Conservation (phyloP, 1,284 basidiomycete species). For the Malassezia brasiliensis region DNA sequence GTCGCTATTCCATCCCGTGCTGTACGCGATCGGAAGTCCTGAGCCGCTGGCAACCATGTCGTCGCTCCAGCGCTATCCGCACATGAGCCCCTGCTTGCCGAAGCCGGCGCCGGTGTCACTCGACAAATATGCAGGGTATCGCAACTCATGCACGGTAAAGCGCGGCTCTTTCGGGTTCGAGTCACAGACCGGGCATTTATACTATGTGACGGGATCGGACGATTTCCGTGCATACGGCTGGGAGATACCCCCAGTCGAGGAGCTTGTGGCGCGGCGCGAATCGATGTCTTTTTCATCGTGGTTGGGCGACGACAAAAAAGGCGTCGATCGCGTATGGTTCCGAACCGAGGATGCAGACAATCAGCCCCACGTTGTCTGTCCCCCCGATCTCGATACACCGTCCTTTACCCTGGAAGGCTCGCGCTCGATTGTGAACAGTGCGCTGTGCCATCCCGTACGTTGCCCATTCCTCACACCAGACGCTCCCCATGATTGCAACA, state of each 20-base stretch:
- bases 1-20: slow-evolving; percentile 12
- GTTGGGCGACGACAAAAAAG: not conserved
- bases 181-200: slow-evolving; percentile 52
- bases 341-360: not conserved
- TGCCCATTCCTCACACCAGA: not conserved
- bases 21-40: slow-evolving; percentile 10
- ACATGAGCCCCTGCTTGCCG: slow-evolving; percentile 2
- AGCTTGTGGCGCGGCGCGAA: slow-evolving; percentile 51
- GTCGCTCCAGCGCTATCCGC: slow-evolving; percentile 2
- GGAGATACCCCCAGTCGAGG: slow-evolving; percentile 56
- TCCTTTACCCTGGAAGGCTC: slow-evolving; percentile 17
- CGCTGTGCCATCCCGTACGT: slow-evolving; percentile 12
- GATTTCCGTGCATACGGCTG: slow-evolving; percentile 71
- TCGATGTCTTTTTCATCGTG: slow-evolving; percentile 40
- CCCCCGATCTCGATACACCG: slow-evolving; percentile 4
- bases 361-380: not conserved
- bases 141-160: slow-evolving; percentile 68
- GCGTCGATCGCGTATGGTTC: slow-evolving; percentile 20
- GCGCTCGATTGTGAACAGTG: slow-evolving; percentile 11
- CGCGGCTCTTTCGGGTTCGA: slow-evolving; percentile 63
- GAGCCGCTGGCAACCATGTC: slow-evolving; percentile 17
- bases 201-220: slow-evolving; percentile 65
- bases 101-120: not conserved
- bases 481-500: slow-evolving; percentile 18
- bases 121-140: slow-evolving; percentile 52